Percentiles rank a stretch among this genome's conserved stretches.
Evolutionary conservation across 2,329 filamentous ascomycete species (phyloP).

Genomic region (Cryphonectria parasitica): DNA sequence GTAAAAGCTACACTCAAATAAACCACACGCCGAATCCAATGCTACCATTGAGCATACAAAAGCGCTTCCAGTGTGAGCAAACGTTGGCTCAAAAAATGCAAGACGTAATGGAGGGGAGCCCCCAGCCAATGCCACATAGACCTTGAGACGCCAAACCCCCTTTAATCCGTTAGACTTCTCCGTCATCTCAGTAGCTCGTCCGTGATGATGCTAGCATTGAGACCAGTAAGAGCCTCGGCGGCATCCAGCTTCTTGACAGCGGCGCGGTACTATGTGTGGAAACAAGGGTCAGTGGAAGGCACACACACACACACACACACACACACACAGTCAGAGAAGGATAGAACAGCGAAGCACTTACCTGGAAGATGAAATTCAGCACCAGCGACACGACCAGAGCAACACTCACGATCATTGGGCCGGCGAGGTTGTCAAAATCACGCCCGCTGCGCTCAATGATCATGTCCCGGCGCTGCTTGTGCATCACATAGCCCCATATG

Average conservation of each 20-base stretch:
- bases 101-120: not conserved
- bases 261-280: slow-evolving; percentile 39
- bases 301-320: too few relatives aligned
- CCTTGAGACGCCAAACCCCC: not conserved
- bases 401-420: slow-evolving; percentile 80
- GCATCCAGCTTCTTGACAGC: slow-evolving; percentile 35
- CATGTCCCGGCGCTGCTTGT: slow-evolving; percentile 74
- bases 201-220: slow-evolving; percentile 20
- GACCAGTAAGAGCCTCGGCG: not conserved
- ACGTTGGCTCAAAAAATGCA: not conserved
- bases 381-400: slow-evolving; percentile 78
- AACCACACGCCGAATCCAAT: not conserved
- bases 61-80: not conserved
- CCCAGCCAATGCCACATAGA: not conserved
- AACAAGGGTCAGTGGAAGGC: slow-evolving; percentile 32
- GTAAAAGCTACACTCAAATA: not conserved
- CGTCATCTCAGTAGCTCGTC: slow-evolving; percentile 23
- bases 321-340: not conserved
- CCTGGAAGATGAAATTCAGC: slow-evolving; percentile 88
- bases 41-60: not conserved
- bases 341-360: slow-evolving; percentile 44
- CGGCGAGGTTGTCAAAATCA: slow-evolving; percentile 88
- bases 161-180: not conserved
- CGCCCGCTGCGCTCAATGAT: slow-evolving; percentile 86
- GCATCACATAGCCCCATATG: slow-evolving; percentile 85